phyloP scores from a whole-genome alignment of 2,329 filamentous ascomycete genomes.

The Graphilbum fragrans region DNA sequence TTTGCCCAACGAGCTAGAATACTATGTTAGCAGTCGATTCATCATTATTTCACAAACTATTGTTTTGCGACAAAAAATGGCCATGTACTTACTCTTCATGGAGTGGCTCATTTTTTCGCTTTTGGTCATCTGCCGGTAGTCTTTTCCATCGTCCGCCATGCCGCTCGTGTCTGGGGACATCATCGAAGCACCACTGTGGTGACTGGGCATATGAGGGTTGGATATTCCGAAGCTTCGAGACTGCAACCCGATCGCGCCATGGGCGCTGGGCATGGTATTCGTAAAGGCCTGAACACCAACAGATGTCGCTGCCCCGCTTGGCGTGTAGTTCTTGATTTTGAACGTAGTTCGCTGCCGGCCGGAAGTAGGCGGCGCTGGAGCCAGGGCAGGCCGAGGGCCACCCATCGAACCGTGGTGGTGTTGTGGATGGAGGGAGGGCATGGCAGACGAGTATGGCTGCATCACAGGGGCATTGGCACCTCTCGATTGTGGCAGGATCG shows the following conservation, averaged over 20 bases:
- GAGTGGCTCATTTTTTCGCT: slow-evolving; percentile 55
- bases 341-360: slow-evolving; percentile 16
- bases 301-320: slow-evolving; percentile 7
- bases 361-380: slow-evolving; percentile 5
- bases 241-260: background rate
- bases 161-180: slow-evolving; percentile 19
- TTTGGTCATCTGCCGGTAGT: slow-evolving; percentile 50
- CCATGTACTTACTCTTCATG: slow-evolving; percentile 48
- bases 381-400: background rate
- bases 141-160: slow-evolving; percentile 30
- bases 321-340: slow-evolving; percentile 21
- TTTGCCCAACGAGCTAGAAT: slow-evolving; percentile 43
- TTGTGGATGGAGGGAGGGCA: too few species aligned
- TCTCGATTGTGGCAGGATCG: background rate
- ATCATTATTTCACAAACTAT: too few species aligned
- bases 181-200: background rate
- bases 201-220: background rate
- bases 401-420: too few species aligned
- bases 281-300: slow-evolving; percentile 10
- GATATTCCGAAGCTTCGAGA: background rate
- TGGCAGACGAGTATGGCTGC: too few species aligned
- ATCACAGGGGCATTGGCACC: too few species aligned
- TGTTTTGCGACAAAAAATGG: too few species aligned
- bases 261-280: slow-evolving; percentile 9
- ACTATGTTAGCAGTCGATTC: slow-evolving; percentile 1